Evolutionary conservation across 2,329 filamentous ascomycete genomes (phyloP).

Genomic region (Hypoxylon rubiginosum): DNA sequence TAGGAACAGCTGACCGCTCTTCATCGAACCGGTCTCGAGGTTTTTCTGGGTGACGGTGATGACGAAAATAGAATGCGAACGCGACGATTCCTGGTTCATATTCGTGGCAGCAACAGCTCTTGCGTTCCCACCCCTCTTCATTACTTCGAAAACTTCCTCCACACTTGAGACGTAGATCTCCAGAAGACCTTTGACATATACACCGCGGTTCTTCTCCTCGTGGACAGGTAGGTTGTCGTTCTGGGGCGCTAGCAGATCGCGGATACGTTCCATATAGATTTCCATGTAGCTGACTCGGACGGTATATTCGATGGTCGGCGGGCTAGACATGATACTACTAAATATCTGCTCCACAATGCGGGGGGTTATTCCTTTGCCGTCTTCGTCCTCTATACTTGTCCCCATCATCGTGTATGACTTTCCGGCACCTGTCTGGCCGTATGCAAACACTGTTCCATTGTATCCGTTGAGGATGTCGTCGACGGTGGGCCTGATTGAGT

Average conservation of each 20-base stretch:
- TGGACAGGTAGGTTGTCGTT: constrained; percentile 98
- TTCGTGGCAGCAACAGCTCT: constrained; percentile 96
- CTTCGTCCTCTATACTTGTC: constrained; percentile 90
- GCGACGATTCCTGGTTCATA: constrained; percentile 99
- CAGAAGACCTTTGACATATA: constrained; percentile 94
- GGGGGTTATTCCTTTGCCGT: constrained; percentile 92
- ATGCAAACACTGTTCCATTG: constrained; percentile 98
- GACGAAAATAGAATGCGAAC: constrained; percentile 98
- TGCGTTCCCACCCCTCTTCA: constrained; percentile 90
- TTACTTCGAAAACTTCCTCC: constrained; percentile 95
- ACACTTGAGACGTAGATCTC: constrained; percentile 97
- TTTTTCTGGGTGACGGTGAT: constrained; percentile 98
- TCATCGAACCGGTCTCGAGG: constrained; percentile 93
- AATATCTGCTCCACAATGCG: constrained; percentile 99
- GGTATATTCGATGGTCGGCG: constrained; percentile 97
- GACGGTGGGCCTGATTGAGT: constrained; percentile 94
- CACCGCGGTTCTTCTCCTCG: constrained; percentile 95
- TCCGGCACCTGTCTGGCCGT: constrained; percentile 97
- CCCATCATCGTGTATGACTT: constrained; percentile 99
- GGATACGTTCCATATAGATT: constrained; percentile 99
- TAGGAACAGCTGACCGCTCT: constrained; percentile 96
- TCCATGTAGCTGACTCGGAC: constrained; percentile 99
- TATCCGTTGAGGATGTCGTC: constrained; percentile 99
- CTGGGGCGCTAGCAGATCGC: constrained; percentile 90
- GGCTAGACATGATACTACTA: constrained; percentile 90